A percentile compares a stretch with the other conserved stretches of the same genome.
Evolutionary conservation across 83 land plant genomes (phyloP).

Genomic region (Diphasiastrum complanatum): DNA sequence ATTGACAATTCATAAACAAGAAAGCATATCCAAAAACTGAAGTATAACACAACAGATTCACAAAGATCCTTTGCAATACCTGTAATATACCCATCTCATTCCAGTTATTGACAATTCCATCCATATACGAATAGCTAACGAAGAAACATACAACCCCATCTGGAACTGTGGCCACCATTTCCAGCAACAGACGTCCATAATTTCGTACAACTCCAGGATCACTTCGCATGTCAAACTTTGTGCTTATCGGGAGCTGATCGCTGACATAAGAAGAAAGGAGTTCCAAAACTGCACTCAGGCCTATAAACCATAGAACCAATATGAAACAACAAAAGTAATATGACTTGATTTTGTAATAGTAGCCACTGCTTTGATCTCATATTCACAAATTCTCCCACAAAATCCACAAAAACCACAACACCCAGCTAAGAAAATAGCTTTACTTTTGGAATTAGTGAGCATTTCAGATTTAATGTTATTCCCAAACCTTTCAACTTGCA

Average conservation of each 20-base stretch:
- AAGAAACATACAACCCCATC: slow-evolving; percentile 99
- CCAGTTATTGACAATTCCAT: slow-evolving; percentile 94
- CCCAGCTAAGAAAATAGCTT: too few species aligned
- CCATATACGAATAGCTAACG: slow-evolving; percentile 99
- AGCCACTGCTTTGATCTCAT: too few species aligned
- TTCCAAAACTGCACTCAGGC: neutral
- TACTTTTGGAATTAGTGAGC: too few species aligned
- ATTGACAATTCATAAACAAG: slow-evolving; percentile 9
- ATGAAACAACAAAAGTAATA: neutral
- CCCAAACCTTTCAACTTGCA: too few species aligned
- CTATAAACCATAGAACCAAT: neutral
- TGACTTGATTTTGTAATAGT: neutral
- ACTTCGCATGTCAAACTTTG: slow-evolving; percentile 98
- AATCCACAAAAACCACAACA: too few species aligned
- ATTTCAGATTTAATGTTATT: too few species aligned
- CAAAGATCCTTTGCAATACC: too few species aligned
- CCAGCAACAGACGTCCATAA: slow-evolving; percentile 89
- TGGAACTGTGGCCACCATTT: slow-evolving; percentile 97
- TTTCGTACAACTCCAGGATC: slow-evolving; percentile 98
- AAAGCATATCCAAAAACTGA: slow-evolving; percentile 8
- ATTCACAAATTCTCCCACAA: too few species aligned
- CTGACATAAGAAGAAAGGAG: slow-evolving; percentile 36
- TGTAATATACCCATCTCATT: slow-evolving; percentile 93
- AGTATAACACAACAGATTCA: slow-evolving; percentile 12
- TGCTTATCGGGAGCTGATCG: slow-evolving; percentile 97